Percentiles rank a stretch among this genome's conserved stretches.
phyloP scores from a whole-genome alignment of 2,329 filamentous ascomycete genomes.

The Bertia moriformis region DNA sequence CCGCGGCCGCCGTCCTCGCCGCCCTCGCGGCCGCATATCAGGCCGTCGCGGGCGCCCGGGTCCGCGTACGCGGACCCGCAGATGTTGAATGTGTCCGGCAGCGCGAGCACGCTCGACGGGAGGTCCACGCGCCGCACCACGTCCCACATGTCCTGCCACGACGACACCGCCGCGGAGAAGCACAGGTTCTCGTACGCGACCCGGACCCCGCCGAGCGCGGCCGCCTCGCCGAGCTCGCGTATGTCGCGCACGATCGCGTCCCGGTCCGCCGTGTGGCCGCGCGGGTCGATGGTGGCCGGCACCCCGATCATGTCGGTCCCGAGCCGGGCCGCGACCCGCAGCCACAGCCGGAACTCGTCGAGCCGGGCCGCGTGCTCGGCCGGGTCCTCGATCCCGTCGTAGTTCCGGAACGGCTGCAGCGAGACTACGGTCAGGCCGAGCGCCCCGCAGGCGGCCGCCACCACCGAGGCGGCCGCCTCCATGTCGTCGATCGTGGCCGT shows the following conservation, averaged over 20 bases:
- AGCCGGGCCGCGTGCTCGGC: slow-evolving; percentile 1
- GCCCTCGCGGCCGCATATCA: too few species aligned
- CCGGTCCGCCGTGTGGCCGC: slow-evolving; percentile 2
- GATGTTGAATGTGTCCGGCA: slow-evolving; percentile 15
- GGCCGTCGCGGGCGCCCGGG: slow-evolving; percentile 2
- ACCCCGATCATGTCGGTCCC: slow-evolving; percentile 7
- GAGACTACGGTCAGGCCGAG: slow-evolving; percentile 6
- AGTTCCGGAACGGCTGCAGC: slow-evolving; percentile 9
- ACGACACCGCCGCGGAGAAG: slow-evolving; percentile 5
- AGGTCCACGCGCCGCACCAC: slow-evolving; percentile 3
- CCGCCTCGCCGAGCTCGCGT: slow-evolving; percentile 3
- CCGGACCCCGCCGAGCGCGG: slow-evolving; percentile 2
- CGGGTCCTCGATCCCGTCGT: slow-evolving; percentile 5
- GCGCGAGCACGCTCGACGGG: slow-evolving; percentile 6
- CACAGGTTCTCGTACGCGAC: slow-evolving; percentile 9
- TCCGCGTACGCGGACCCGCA: slow-evolving; percentile 5
- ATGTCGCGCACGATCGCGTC: slow-evolving; percentile 1
- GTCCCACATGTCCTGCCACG: slow-evolving; percentile 6
- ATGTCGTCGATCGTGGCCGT: background rate
- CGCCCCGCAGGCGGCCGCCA: slow-evolving; percentile 2
- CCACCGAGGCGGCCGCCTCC: slow-evolving; percentile 1
- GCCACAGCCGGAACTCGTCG: slow-evolving; percentile 5
- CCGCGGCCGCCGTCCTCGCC: too few species aligned
- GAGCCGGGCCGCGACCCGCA: slow-evolving; percentile 5
- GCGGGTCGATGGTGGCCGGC: slow-evolving; percentile 5